Base-by-base conservation (phyloP, 164 flowering plant genomes). In the Euptelea pleiosperma region DNA sequence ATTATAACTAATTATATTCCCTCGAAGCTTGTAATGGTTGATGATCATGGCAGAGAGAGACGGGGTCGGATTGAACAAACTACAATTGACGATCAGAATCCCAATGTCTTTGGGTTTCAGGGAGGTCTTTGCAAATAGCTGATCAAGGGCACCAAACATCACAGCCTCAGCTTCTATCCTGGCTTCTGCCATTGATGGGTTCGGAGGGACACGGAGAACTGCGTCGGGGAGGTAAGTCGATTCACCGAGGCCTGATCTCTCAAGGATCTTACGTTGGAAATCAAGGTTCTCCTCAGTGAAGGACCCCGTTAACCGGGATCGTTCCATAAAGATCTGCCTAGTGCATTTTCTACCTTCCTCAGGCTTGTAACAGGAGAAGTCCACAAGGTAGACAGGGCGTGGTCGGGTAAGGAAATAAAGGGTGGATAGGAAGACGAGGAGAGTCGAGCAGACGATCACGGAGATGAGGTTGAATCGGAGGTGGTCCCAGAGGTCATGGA, bases 21-120 rank as follows among this genome's bases (percentile, higher is more conserved):
- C 96, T 57, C 91, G 47, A 16, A 88, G 90, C 75, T 83, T 83
- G 73, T 85, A 88, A 60, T 86, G 90, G 65, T 88, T 88, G 54
- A 88, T 67, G 37, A 88, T 47, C 96, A 88, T 88, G 5, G 96
- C 85, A 16, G 96, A 82, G 4, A 85, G 64, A 11, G 96, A 88
- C 0, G 96, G 96, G 0, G 90, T 83, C 0, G 96, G 96, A 64
- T 88, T 88, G 60, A 88, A 88, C 75, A 83, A 66, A 71, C 92
- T 86, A 55, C 92, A 86, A 62, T 86, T 86, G 43, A 86, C 92
- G 47, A 86, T 68, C 49, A 86, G 44, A 47, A 86, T 77, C 25
- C 89, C 87, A 55, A 86, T 73, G 31, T 86, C 86, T 63, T 86
- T 86, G 1, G 93, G 93, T 18, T 82, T 82, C 26, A 83, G 3